phyloP scores from a whole-genome alignment of 2,329 filamentous ascomycete species.

The Ceratocystis alfenasii region DNA sequence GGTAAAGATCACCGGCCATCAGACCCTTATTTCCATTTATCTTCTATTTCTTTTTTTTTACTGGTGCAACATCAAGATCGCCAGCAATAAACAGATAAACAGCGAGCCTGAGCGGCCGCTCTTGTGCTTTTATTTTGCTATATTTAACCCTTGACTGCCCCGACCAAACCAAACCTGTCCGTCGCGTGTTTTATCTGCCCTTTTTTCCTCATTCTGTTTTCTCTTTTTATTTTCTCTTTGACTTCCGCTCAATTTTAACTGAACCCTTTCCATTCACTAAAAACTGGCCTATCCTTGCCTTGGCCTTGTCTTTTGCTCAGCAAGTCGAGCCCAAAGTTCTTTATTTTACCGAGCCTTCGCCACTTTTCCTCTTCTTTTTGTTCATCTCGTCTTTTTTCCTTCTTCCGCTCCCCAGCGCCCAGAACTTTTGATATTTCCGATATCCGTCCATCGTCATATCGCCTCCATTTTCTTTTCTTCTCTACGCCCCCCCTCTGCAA shows the following conservation, averaged over 20 bases:
- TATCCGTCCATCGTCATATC: neutral
- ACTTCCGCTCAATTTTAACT: slow-evolving; percentile 12
- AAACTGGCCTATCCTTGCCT: slow-evolving; percentile 8
- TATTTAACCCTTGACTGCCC: slow-evolving; percentile 6
- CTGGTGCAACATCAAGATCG: neutral
- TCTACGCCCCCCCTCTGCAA: neutral
- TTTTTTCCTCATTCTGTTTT: slow-evolving; percentile 13
- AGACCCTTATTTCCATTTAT: neutral
- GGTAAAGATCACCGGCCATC: neutral
- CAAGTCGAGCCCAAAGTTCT: neutral
- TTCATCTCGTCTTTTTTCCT: slow-evolving; percentile 9
- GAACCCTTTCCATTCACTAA: slow-evolving; percentile 7
- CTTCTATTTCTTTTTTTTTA: neutral
- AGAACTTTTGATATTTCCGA: neutral
- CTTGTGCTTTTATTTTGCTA: neutral
- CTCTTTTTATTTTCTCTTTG: neutral
- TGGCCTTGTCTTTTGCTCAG: neutral
- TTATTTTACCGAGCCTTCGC: slow-evolving; percentile 7
- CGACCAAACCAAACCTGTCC: neutral
- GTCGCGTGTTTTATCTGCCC: slow-evolving; percentile 14
- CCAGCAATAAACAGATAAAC: neutral
- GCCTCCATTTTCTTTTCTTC: neutral
- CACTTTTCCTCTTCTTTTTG: slow-evolving; percentile 15
- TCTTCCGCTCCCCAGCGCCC: neutral
- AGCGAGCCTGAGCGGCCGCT: neutral